Base-by-base conservation (phyloP, 2,329 filamentous ascomycete species). In the Iodosphaeria phyllophila region DNA sequence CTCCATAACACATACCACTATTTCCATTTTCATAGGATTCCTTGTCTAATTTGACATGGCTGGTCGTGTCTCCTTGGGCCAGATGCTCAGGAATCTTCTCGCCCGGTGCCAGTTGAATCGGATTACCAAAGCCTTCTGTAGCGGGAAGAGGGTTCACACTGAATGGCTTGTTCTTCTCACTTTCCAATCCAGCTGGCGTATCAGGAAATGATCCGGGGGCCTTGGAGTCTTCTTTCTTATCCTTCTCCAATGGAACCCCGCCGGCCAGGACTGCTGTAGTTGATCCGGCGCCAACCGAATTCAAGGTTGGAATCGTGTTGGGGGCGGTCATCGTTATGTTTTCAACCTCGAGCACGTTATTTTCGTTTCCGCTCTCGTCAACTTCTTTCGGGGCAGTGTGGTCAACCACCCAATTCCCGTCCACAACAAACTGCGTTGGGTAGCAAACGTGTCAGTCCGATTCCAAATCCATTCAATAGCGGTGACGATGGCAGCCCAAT, bases 401-500 rank as follows among this genome's bases (percentile, higher is more conserved):
- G 52, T 93, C 84, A 47, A 73, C 77, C 25, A 71, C 72, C 89
- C 89, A 98, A 39, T 66, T 68, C 38, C 78, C 80, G 64, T 98
- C 82, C 37, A 93, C 86, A 40, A 98, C 78, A 50, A 92, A 98
- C 86, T 93, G 48, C 28, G 40, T 19, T 26, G 16, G 18, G 19
- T 6, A 5, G n/a, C n/a, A n/a, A n/a, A n/a, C n/a, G n/a, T n/a
- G n/a, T n/a, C n/a, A n/a, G n/a, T n/a, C n/a, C n/a, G n/a, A n/a
- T n/a, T n/a, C n/a, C n/a, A n/a, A n/a, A n/a, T n/a, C n/a, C n/a
- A n/a, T n/a, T n/a, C n/a, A n/a, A n/a, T n/a, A n/a, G n/a, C n/a
- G n/a, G n/a, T n/a, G n/a, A n/a, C n/a, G n/a, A n/a, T n/a, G n/a
- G n/a, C n/a, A n/a, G n/a, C n/a, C n/a, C n/a, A n/a, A n/a, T n/a